Percentiles rank a stretch among this genome's conserved stretches.
These are phyloP conservation scores for Asterochloris sp. DNA, from an alignment of 139 green algal genomes.

Conservation along the genomic window DNA sequence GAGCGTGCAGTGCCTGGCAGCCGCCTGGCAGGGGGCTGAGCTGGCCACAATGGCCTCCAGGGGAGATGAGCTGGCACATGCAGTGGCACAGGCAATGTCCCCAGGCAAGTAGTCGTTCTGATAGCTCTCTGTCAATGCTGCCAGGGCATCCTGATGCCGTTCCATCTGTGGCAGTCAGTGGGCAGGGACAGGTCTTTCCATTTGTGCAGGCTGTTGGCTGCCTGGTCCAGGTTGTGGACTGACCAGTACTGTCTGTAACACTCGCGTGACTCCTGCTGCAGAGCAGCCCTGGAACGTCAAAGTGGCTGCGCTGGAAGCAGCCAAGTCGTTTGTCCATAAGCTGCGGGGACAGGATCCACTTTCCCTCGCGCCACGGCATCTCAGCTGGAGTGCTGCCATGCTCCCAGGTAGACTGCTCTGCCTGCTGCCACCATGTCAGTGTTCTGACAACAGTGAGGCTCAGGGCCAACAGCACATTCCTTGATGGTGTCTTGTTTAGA, in stretches of 20 bases:
- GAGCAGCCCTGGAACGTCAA: no score
- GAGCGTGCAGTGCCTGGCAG: conserved; percentile 10
- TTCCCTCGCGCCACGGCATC: no score
- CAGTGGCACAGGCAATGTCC: neutral
- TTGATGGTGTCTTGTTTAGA: neutral
- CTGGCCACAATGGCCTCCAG: neutral
- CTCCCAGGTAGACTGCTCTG: no score
- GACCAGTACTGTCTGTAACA: no score
- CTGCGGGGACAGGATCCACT: no score
- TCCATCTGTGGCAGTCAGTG: neutral
- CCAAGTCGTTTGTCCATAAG: no score
- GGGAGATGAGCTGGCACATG: neutral
- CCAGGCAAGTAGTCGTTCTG: neutral
- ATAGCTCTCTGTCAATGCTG: neutral
- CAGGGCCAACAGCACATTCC: no score
- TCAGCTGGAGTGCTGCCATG: no score
- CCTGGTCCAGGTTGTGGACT: neutral
- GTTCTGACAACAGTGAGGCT: neutral
- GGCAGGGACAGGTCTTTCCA: neutral
- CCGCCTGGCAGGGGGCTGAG: conserved; percentile 12
- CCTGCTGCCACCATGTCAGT: neutral
- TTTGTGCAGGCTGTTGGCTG: neutral
- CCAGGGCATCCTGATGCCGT: neutral
- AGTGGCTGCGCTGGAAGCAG: no score
- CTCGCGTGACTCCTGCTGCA: no score